phyloP scores from a whole-genome alignment of 371 early-diverging fungal species.

The Mucor plumbeus region DNA sequence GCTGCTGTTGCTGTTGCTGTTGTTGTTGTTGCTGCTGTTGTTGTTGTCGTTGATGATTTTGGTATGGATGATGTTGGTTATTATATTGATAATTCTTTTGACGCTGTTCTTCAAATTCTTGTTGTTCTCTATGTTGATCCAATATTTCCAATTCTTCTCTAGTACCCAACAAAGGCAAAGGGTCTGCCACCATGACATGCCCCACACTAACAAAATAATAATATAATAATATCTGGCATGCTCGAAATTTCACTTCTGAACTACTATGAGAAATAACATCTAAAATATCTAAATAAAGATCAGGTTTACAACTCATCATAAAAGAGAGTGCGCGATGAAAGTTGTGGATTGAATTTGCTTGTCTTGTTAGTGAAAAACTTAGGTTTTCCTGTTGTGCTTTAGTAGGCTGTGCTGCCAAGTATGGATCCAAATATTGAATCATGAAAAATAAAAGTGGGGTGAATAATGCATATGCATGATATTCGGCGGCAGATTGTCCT shows the following conservation, averaged over 20 bases:
- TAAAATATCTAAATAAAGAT: constrained; percentile 58
- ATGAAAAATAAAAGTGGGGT: constrained; percentile 51
- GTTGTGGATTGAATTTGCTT: constrained; percentile 44
- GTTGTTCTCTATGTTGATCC: constrained; percentile 34
- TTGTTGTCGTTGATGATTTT: no score
- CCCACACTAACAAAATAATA: constrained; percentile 56
- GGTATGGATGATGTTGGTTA: background rate
- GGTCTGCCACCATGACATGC: constrained; percentile 54
- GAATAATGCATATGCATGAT: constrained; percentile 42
- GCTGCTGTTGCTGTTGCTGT: constrained; percentile 13
- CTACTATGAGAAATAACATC: constrained; percentile 57
- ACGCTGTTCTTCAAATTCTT: constrained; percentile 39
- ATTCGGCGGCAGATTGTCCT: constrained; percentile 13
- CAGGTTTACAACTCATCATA: constrained; percentile 57
- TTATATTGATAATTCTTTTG: constrained; percentile 9
- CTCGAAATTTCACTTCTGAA: constrained; percentile 41
- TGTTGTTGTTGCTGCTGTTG: background rate
- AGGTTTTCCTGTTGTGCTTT: constrained; percentile 28
- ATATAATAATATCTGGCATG: constrained; percentile 49
- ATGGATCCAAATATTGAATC: constrained; percentile 54
- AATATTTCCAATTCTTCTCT: constrained; percentile 35
- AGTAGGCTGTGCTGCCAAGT: constrained; percentile 29
- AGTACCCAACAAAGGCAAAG: constrained; percentile 41
- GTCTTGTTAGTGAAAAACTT: constrained; percentile 26
- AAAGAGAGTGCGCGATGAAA: constrained; percentile 57